Base-by-base conservation (phyloP, 2,329 filamentous ascomycete species). In the Cladophialophora carrionii region DNA sequence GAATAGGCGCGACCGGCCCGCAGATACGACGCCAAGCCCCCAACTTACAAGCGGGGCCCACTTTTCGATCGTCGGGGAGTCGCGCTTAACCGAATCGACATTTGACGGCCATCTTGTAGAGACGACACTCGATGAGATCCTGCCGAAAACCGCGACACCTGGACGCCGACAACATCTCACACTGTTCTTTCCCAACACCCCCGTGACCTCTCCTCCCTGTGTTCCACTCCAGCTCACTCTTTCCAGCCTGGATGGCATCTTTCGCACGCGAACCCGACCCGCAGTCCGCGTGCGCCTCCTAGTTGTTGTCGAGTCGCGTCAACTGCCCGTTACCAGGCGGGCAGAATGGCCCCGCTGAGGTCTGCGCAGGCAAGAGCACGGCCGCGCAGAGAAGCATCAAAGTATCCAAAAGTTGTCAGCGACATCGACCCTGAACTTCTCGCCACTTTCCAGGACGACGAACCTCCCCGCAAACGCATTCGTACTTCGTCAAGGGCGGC, bases 401-500 rank as follows among this genome's bases (percentile, higher is more conserved):
- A 76, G 67, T 67, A 72, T 17, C 71, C 73, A 49, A 73, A 62
- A 59, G 60, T 65, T 8, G 67, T 67, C 59, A 71, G 72, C 12
- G 73, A 76, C 31, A 71, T 70, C 51, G 70, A 72, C 49, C 54
- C 72, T 57, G 74, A 71, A 53, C 77, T 78, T 22, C 68, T 71
- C 49, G 68, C 66, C 22, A 65, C 63, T 37, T 66, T 68, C 31
- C 61, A 64, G 7, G 69, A 69, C 43, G 68, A 82, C 55, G 88
- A 90, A 70, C 88, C 88, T 29, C 87, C 89, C 12, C 82, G 82
- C 0, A 92, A 92, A 78, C 86, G 85, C 74, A 84, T 88, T 71
- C 85, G 87, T 77, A 97, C 96, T 79, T 66, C 68, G 29, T 64
- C 66, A 29, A 64, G 62, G 26, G 54, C 64, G 17, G 65, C 59